These are phyloP conservation scores for Penicillium dipodomyicola DNA, from an alignment of 495 filamentous ascomycete species.

Conservation along the genomic window DNA sequence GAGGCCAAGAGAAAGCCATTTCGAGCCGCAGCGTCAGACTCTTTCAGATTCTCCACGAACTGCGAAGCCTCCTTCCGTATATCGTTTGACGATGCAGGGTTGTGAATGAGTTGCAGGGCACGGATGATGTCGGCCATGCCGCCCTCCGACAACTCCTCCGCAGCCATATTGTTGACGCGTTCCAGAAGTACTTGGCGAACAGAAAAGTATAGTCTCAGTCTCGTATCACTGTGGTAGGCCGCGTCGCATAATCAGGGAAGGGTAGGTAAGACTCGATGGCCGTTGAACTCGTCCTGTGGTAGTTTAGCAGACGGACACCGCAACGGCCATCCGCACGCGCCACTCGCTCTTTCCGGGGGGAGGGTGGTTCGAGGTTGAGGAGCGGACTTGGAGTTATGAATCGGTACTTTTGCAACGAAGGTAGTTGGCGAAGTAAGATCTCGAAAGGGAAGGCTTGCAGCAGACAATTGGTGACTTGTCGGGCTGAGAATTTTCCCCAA, in stretches of 20 bases:
- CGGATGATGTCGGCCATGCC: slow-evolving; percentile 62
- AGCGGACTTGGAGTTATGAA: not conserved
- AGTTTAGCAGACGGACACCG: slow-evolving; percentile 29
- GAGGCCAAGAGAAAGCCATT: slow-evolving; percentile 83
- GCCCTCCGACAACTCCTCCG: slow-evolving; percentile 41
- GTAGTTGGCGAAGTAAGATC: slow-evolving; percentile 1
- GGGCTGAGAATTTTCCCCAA: slow-evolving; percentile 27
- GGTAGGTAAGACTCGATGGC: slow-evolving; percentile 15
- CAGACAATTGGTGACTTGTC: slow-evolving; percentile 21
- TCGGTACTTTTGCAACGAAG: slow-evolving; percentile 5
- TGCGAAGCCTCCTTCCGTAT: slow-evolving; percentile 77
- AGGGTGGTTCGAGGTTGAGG: not conserved
- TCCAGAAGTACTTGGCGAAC: slow-evolving; percentile 2
- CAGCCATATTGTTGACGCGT: slow-evolving; percentile 34
- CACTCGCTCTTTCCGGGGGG: slow-evolving; percentile 15
- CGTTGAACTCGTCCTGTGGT: slow-evolving; percentile 26
- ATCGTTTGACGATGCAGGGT: slow-evolving; percentile 75
- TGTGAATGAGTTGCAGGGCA: slow-evolving; percentile 83
- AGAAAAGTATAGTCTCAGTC: not conserved
- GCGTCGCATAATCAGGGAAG: slow-evolving; percentile 10
- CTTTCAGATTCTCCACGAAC: slow-evolving; percentile 82
- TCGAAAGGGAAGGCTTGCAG: slow-evolving; percentile 13
- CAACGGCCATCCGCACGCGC: slow-evolving; percentile 28
- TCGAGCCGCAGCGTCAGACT: slow-evolving; percentile 69
- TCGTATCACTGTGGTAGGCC: slow-evolving; percentile 2